Conservation (phyloP, 1,284 basidiomycete genomes). For the Irpex sp. region DNA sequence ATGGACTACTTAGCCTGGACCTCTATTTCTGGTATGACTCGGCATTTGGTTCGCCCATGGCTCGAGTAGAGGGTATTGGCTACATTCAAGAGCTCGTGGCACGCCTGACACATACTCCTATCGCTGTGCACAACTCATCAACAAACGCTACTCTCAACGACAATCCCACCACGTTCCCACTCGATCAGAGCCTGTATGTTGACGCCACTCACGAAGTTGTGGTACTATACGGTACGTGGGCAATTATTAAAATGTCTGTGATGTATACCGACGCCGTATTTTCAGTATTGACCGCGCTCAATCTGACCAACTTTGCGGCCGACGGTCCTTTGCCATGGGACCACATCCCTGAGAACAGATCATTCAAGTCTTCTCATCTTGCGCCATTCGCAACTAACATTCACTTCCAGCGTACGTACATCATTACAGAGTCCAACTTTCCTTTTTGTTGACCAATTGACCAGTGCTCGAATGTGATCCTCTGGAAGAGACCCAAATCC, state of each 20-base stretch:
- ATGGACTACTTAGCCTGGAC: slow-evolving; percentile 28
- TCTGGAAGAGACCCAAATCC: slow-evolving; percentile 57
- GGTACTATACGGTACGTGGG: slow-evolving; percentile 64
- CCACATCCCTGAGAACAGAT: slow-evolving; percentile 59
- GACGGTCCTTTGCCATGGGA: slow-evolving; percentile 68
- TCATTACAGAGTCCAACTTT: slow-evolving; percentile 2
- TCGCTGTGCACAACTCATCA: slow-evolving; percentile 65
- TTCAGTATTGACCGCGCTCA: slow-evolving; percentile 68
- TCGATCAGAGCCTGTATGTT: slow-evolving; percentile 78
- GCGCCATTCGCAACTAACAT: slow-evolving; percentile 78
- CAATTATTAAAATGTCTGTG: neutral
- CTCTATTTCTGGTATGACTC: slow-evolving; percentile 57
- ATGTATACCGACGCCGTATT: neutral
- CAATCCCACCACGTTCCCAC: slow-evolving; percentile 72
- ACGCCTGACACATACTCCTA: slow-evolving; percentile 73
- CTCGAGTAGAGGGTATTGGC: slow-evolving; percentile 79
- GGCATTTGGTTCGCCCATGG: slow-evolving; percentile 77
- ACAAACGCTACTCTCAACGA: slow-evolving; percentile 80
- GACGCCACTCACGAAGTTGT: slow-evolving; percentile 87
- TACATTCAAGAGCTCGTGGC: slow-evolving; percentile 82
- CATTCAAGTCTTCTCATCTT: slow-evolving; percentile 64
- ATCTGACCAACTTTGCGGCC: slow-evolving; percentile 67
- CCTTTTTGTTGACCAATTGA: slow-evolving; percentile 3
- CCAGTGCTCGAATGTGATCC: slow-evolving; percentile 57
- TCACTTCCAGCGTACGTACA: slow-evolving; percentile 65